Base-by-base conservation (phyloP, 805 yeast species). In the Saccharomyces eubayanus region DNA sequence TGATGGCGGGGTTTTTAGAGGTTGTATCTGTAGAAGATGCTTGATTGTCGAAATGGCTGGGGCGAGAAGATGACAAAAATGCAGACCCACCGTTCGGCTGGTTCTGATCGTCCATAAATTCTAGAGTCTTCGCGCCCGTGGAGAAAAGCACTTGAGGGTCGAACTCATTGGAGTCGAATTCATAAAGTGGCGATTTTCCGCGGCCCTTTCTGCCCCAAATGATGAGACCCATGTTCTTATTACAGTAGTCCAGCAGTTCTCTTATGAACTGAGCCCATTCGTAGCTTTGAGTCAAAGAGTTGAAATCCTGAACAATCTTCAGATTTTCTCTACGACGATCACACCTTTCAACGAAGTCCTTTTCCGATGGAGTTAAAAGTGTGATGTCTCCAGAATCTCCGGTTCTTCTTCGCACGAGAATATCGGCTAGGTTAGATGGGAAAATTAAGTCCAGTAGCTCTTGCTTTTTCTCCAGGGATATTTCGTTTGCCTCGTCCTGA, bases 201-300 rank as follows among this genome's bases (percentile, higher is more conserved):
- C 72, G 67, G 27, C 71, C 77, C 60, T 73, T 76, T 57, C 76
- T 77, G 12, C 92, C 94, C 86, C 89, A 85, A 9, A 87, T 76
- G 29, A 87, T 72, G 53, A 82, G 76, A 2, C 88, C 87, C 73
- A 85, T 80, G 66, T 85, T 87, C 62, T 84, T 87, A 50, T 84
- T 77, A 24, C 87, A 84, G 63, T 87, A 91, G 47, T 86, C 94
- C 55, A 87, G 78, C 49, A 94, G 66, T 57, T 87, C 94, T 60
- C 83, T 84, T 59, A 92, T 75, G 65, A 91, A 92, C 54, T 82
- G 79, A 56, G 86, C 77, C 97, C 97, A 92, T 60, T 85, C 91
- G 69, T 89, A 92, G 57, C 81, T 84, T 58, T 82, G 84, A 59
- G 83, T 74, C 48, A 92, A 74, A 21, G 75, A 77, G 28, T 77